Evolutionary conservation across 148 eudicot genomes (phyloP), one percentile per base, ranked within the genome.

Genomic region (Diospyros lotus): DNA sequence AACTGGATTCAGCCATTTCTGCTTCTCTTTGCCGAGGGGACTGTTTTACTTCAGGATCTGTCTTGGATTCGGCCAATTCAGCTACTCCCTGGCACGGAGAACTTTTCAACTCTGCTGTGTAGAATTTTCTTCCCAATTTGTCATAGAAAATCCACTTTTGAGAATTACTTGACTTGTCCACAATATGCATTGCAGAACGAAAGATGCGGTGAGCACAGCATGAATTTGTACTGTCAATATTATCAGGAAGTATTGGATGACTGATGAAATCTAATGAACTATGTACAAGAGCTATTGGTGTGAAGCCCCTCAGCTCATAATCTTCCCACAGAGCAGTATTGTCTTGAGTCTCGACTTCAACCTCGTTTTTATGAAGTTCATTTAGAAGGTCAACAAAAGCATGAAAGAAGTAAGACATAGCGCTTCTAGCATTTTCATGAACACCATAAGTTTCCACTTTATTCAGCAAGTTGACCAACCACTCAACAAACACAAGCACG

Each of bases 311-410:
- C 84, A 89, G 72, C 70, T 95, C 99, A 71, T 83, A 81, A 83
- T 95, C 97, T 87, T 92, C 99, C 99, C 99, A 95, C 43, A 95
- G 85, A 62, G 91, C 89, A 69, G 79, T 77, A 65, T 77, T 68
- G 69, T 78, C 75, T 39, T 66, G 71, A 64, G 28, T 55, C 66
- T 73, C 48, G 60, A 74, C 69, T 60, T 79, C 50, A 53, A 17
- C 59, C 75, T 6, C 40, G 15, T 61, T 59, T 66, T 79, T 71
- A 58, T 76, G 85, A 51, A 89, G 83, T 60, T 75, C 79, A 70
- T 89, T 84, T 38, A 89, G 86, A 74, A 95, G 91, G 59, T 86
- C 77, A 69, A 82, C 86, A 78, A 92, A 86, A 71, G 89, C 79
- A 68, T 72, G 69, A 71, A 88, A 80, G 76, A 92, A 92, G 84